These are phyloP conservation scores for Lactuca saligna DNA, from an alignment of 129 eudicot species.

Conservation along the genomic window DNA sequence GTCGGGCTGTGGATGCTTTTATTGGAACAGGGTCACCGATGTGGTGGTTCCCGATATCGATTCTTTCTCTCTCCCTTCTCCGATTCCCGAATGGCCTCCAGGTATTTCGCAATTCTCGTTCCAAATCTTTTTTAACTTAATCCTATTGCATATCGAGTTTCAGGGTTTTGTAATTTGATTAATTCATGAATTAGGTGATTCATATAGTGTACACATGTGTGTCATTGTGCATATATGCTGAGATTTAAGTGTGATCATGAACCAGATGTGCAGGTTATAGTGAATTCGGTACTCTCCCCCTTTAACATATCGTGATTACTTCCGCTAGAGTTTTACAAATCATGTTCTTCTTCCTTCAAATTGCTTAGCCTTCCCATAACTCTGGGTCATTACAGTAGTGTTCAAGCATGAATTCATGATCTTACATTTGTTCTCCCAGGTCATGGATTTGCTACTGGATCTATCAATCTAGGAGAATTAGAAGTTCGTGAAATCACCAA, in stretches of 20 bases:
- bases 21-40: conserved; percentile 49
- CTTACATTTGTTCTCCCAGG: conserved; percentile 40
- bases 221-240: neutral
- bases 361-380: conserved; percentile 5
- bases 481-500: conserved; percentile 73
- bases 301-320: neutral
- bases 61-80: conserved; percentile 71
- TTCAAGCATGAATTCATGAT: neutral
- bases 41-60: conserved; percentile 35
- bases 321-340: too few species aligned
- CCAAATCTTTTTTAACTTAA: neutral
- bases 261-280: neutral
- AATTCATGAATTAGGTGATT: neutral
- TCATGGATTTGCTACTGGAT: conserved; percentile 62
- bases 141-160: neutral
- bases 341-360: neutral
- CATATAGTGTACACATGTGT: neutral
- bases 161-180: conserved; percentile 2
- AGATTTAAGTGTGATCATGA: conserved; percentile 6
- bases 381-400: neutral
- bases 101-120: conserved; percentile 35
- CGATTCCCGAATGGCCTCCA: conserved; percentile 85
- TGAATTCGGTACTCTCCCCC: neutral
- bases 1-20: conserved; percentile 54
- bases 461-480: conserved; percentile 74